Base-by-base conservation (phyloP, 495 filamentous ascomycete genomes). In the Annulohypoxylon nitens region DNA sequence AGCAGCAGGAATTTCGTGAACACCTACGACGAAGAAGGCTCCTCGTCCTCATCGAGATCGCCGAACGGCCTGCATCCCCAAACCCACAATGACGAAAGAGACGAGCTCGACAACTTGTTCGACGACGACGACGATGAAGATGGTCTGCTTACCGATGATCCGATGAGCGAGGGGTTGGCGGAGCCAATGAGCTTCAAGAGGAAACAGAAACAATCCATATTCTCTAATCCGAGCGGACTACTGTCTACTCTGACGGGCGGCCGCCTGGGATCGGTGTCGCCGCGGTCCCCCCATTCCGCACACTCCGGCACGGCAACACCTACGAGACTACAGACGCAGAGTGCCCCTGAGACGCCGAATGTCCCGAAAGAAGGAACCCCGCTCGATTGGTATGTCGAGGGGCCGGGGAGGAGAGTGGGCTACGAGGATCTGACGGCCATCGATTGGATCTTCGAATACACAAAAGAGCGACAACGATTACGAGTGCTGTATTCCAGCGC, bases 391-490 rank as follows among this genome's bases (percentile, higher is more conserved):
- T 93, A 96, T 79, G 88, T 92, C 45, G 95, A 98, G 81, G 94
- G 93, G 4, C 94, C 93, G 4, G 96, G 96, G 1, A 87, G 95
- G 57, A 89, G 96, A 75, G 94, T 98, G 26, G 94, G 92, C 58
- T 99, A 99, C 81, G 96, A 97, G 74, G 93, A 99, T 83, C 86
- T 98, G 76, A 98, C 97, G 12, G 96, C 97, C 12, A 99, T 99
- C 80, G 96, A 99, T 83, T 99, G 96, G 96, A 98, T 98, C 74
- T 98, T 97, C 78, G 96, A 99, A 81, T 97, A 99, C 79, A 96
- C 94, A 25, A 98, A 98, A 80, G 96, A 99, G 81, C 88, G 96
- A 16, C 93, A 97, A 79, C 88, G 96, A 47, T 87, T 96, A 71
- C 87, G 93, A 8, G 84, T 92, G 14, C 84, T 99, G 9, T 90